Conservation (phyloP, 2,329 filamentous ascomycete species). For the Aspergillus tamarii region DNA sequence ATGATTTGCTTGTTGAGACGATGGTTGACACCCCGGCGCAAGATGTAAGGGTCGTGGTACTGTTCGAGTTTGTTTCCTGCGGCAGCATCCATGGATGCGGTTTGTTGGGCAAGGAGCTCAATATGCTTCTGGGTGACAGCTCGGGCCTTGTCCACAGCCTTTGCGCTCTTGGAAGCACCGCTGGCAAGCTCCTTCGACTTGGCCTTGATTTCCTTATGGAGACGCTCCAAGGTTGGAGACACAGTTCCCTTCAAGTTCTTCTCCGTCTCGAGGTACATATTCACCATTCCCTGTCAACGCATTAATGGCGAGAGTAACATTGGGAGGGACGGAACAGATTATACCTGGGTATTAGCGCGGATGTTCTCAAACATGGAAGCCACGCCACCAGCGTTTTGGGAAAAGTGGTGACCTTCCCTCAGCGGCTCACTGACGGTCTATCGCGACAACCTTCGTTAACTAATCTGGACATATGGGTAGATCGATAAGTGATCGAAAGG, state of each 20-base stretch:
- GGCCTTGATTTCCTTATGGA: constrained; percentile 96
- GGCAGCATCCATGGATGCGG: constrained; percentile 73
- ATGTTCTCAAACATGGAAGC: constrained; percentile 93
- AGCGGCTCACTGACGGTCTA: constrained; percentile 83
- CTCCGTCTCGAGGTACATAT: constrained; percentile 87
- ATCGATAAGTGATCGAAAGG: neutral
- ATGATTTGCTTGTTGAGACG: constrained; percentile 87
- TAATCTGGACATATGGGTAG: neutral
- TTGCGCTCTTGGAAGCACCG: constrained; percentile 81
- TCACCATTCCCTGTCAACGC: constrained; percentile 70
- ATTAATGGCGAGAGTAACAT: neutral
- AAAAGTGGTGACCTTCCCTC: constrained; percentile 90
- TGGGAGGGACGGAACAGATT: constrained; percentile 5
- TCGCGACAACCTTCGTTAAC: constrained; percentile 12
- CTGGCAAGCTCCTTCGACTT: constrained; percentile 87
- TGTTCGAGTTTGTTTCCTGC: constrained; percentile 71
- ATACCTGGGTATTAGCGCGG: constrained; percentile 80
- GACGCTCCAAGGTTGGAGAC: constrained; percentile 82
- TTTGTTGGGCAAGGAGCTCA: constrained; percentile 85
- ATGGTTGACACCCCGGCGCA: constrained; percentile 79
- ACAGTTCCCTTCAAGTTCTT: constrained; percentile 86
- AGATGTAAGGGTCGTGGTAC: constrained; percentile 82
- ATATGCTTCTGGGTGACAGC: constrained; percentile 91
- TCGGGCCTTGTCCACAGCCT: constrained; percentile 89
- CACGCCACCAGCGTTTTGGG: constrained; percentile 83